These are phyloP conservation scores for Skeletonema potamos DNA, from an alignment of 108 stramenopile species.

Conservation along the genomic window DNA sequence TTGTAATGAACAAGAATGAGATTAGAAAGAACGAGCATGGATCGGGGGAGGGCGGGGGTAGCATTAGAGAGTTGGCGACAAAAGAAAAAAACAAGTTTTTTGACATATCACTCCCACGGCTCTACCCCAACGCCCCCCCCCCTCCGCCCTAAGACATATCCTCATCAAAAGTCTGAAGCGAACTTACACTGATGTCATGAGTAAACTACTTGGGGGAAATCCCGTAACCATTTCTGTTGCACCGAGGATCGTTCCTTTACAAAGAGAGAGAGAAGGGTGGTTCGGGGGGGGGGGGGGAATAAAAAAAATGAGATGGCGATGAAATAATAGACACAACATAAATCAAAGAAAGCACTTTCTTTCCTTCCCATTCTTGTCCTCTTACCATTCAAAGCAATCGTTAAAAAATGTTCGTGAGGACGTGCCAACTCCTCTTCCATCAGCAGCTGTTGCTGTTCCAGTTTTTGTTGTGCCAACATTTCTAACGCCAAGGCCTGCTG, in stretches of 20 bases:
- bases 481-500: constrained; percentile 12
- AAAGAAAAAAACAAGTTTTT: not conserved
- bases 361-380: not conserved
- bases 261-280: constrained; percentile 1
- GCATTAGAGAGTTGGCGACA: not conserved
- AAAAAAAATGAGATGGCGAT: not conserved
- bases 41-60: not conserved
- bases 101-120: too few species aligned
- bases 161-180: not conserved
- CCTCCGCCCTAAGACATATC: not conserved
- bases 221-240: constrained; percentile 82
- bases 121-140: too few species aligned
- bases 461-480: constrained; percentile 11
- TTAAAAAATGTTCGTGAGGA: constrained; percentile 78
- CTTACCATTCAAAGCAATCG: constrained; percentile 88
- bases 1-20: not conserved
- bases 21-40: not conserved
- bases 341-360: too few species aligned
- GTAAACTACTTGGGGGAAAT: constrained; percentile 67
- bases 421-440: constrained; percentile 16
- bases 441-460: not conserved
- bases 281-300: not conserved
- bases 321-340: not conserved
- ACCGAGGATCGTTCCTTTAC: constrained; percentile 78
- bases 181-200: constrained; percentile 84